Conservation (phyloP, 2,329 filamentous ascomycete species). For the Tolypocladium inflatum region DNA sequence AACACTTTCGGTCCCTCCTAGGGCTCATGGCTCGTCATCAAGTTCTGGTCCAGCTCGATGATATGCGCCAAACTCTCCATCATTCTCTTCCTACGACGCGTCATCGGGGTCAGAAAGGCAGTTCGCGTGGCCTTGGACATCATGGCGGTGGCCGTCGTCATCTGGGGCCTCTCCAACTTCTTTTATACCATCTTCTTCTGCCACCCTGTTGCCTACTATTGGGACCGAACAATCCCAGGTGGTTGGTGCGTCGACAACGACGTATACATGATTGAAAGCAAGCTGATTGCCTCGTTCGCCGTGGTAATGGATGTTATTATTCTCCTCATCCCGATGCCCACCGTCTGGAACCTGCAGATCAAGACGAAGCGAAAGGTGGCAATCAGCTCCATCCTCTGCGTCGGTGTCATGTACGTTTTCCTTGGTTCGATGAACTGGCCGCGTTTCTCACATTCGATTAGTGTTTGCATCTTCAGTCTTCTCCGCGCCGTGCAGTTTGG, state of each 20-base stretch:
- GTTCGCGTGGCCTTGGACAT: slow-evolving; percentile 1
- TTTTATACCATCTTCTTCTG: slow-evolving; percentile 4
- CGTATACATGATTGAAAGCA: not conserved
- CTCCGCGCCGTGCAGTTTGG: slow-evolving; percentile 3
- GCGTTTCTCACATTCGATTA: not conserved
- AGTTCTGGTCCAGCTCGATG: slow-evolving; percentile 6
- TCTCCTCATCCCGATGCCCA: not conserved
- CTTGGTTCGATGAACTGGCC: not conserved
- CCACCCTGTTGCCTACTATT: slow-evolving; percentile 5
- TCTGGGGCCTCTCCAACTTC: slow-evolving; percentile 4
- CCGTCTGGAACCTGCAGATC: not conserved
- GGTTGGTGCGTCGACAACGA: slow-evolving; percentile 3
- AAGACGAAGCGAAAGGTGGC: not conserved
- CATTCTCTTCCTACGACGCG: slow-evolving; percentile 6
- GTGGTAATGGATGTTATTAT: not conserved
- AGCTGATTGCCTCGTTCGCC: not conserved
- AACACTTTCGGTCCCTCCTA: not conserved
- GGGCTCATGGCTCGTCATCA: slow-evolving; percentile 8
- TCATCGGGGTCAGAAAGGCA: slow-evolving; percentile 1
- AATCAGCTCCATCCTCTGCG: not conserved
- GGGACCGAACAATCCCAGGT: slow-evolving; percentile 4
- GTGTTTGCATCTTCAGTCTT: slow-evolving; percentile 3
- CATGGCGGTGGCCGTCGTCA: slow-evolving; percentile 2
- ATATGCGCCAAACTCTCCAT: slow-evolving; percentile 5
- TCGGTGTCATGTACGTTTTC: not conserved